These are phyloP conservation scores for Fagopyrum homotropicum DNA, from an alignment of 148 eudicot species.

Conservation along the genomic window DNA sequence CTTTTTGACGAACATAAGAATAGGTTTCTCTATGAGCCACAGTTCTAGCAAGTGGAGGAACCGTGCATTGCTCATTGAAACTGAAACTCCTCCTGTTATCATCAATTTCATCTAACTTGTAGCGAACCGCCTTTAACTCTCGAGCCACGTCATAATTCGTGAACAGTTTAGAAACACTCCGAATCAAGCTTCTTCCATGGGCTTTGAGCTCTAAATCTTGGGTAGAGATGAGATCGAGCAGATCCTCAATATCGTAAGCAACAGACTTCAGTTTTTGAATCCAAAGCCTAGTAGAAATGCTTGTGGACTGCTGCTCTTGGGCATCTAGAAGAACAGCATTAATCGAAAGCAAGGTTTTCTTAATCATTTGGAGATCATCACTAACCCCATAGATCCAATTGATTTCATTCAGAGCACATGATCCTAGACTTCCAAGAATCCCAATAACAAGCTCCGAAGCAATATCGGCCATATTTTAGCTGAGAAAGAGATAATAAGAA, in stretches of 20 bases:
- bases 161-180: not conserved
- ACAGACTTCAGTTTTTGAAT: not conserved
- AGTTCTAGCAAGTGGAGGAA: not conserved
- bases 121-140: not conserved
- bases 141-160: not conserved
- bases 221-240: not conserved
- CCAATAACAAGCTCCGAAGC: not conserved
- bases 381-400: not conserved
- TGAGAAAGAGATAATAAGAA: too few species aligned
- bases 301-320: not conserved
- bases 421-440: not conserved
- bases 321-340: not conserved
- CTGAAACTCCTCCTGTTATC: not conserved
- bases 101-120: not conserved
- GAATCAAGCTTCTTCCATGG: not conserved
- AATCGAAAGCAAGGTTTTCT: not conserved
- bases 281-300: not conserved
- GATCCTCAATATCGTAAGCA: not conserved
- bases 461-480: not conserved
- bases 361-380: not conserved
- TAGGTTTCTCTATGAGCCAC: not conserved
- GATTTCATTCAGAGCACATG: not conserved
- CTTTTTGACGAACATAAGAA: not conserved
- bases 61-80: not conserved
- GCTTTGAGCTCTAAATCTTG: not conserved